Evolutionary conservation across 148 eudicot genomes (phyloP), one percentile per base, ranked within the genome.

Genomic region (Diospyros lotus): DNA sequence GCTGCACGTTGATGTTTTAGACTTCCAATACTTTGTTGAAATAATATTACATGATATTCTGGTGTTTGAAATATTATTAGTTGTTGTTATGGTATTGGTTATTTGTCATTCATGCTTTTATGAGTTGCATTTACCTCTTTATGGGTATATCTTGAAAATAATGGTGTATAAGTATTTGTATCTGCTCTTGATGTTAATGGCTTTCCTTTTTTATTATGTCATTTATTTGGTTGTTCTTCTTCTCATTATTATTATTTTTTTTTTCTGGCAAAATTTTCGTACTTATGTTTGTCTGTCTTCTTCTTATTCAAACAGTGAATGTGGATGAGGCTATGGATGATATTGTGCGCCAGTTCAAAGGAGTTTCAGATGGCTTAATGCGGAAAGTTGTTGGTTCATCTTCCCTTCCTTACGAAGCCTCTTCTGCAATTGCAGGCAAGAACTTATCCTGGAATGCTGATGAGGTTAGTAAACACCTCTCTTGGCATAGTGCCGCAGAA

Each of bases 241-340:
- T 28, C 28, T 28, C 0, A 28, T 28, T 28, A 28, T 28, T 28
- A 48, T 71, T 51, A 48, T 48, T 4, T 0, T 48, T 48, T 48
- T 8, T 4, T 51, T n/a, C n/a, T 56, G 18, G 58, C 67, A 5
- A 55, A 66, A 60, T 38, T 56, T 48, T 5, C 44, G 39, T 64
- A 64, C 46, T 28, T 43, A 12, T 54, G 2, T 68, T 64, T 46
- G 4, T 58, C 15, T 68, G 40, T 43, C 68, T 28, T 54, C 13
- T 73, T 80, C 17, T 71, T 28, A 66, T 51, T 73, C 72, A 54
- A 75, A 77, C 89, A 92, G 99, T 95, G 63, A 92, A 89, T 74
- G 97, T 95, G 70, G 99, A 95, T 82, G 97, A 92, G 81, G 99
- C 97, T 65, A 85, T 95, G 86, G 99, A 95, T 84, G 99, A 95